These are phyloP conservation scores for Gelatoporia subvermispora DNA, from an alignment of 768 basidiomycete species.

Conservation along the genomic window DNA sequence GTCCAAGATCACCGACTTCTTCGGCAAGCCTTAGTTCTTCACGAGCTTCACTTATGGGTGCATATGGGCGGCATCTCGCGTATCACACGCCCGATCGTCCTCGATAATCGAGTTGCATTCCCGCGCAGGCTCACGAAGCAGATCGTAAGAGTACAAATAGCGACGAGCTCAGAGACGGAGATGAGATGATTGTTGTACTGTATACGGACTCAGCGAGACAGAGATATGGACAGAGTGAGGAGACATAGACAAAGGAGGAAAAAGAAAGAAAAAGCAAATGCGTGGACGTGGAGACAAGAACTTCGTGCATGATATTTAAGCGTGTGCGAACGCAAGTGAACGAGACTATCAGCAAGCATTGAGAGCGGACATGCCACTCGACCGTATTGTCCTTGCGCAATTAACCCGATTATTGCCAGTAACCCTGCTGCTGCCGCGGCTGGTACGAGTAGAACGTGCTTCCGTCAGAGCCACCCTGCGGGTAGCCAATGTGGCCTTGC, in stretches of 20 bases:
- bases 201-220: too few relatives aligned
- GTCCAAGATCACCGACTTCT: conserved; percentile 18
- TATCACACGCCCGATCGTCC: not conserved
- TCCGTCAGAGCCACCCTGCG: conserved; percentile 59
- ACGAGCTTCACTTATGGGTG: not conserved
- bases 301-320: not conserved
- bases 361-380: not conserved
- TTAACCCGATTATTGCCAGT: conserved; percentile 35
- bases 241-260: not conserved
- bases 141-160: conserved; percentile 22
- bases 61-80: not conserved
- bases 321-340: not conserved
- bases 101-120: not conserved
- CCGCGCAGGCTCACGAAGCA: not conserved
- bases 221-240: conserved; percentile 7
- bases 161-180: conserved; percentile 15
- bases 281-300: conserved; percentile 1
- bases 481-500: conserved; percentile 57
- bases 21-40: conserved; percentile 7
- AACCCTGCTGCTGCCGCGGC: conserved; percentile 63
- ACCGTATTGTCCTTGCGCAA: not conserved
- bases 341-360: conserved; percentile 3
- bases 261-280: conserved; percentile 1
- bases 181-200: conserved; percentile 7
- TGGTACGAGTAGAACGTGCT: conserved; percentile 68